phyloP scores from a whole-genome alignment of 805 yeast species.

The Candida cerambycidarum region DNA sequence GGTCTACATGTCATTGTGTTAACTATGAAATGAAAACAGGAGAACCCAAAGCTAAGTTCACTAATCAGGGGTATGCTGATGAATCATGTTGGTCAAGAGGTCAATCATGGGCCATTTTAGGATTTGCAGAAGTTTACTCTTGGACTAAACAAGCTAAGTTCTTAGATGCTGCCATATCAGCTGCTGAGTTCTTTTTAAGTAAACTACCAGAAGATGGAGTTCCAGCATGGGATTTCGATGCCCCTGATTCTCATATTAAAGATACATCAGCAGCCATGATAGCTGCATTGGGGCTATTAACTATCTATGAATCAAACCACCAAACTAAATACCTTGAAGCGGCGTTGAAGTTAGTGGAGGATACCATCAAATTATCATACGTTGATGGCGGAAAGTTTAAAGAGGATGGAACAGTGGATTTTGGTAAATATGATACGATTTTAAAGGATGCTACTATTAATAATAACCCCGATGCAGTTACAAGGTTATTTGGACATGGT shows the following conservation, averaged over 20 bases:
- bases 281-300: conserved; percentile 25
- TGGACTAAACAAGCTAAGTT: conserved; percentile 24
- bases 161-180: conserved; percentile 22
- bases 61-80: conserved; percentile 27
- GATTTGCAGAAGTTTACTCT: conserved; percentile 23
- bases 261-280: conserved; percentile 30
- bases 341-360: conserved; percentile 18
- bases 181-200: conserved; percentile 22
- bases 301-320: conserved; percentile 18
- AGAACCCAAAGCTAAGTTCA: conserved; percentile 20
- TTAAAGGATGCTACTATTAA: conserved; percentile 24
- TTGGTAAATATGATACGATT: conserved; percentile 22
- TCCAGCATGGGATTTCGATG: conserved; percentile 27
- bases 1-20: conserved; percentile 24
- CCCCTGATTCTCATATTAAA: conserved; percentile 21
- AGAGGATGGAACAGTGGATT: conserved; percentile 7
- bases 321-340: conserved; percentile 15
- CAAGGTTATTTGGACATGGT: conserved; percentile 21
- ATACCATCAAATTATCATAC: conserved; percentile 15
- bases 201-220: conserved; percentile 25
- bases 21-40: conserved; percentile 24
- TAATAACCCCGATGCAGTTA: conserved; percentile 21
- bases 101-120: conserved; percentile 31
- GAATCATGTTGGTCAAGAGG: conserved; percentile 31
- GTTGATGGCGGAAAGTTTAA: conserved; percentile 5